phyloP scores from a whole-genome alignment of 2,329 filamentous ascomycete species.

The Fusarium tjaetaba region DNA sequence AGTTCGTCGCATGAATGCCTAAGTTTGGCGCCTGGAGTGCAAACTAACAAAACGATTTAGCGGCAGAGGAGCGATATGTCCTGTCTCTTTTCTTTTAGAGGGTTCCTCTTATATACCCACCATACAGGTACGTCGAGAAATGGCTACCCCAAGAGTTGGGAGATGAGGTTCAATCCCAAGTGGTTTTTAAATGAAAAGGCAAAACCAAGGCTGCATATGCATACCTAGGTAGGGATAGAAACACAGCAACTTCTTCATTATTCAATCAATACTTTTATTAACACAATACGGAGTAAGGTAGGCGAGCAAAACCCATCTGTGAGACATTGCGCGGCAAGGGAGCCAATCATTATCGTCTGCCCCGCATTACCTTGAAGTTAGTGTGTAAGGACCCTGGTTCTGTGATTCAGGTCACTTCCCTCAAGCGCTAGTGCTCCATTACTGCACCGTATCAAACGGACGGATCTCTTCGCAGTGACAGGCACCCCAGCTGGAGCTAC shows the following conservation, averaged over 20 bases:
- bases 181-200: not conserved
- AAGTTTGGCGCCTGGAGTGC: not conserved
- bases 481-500: not conserved
- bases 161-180: not conserved
- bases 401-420: not conserved
- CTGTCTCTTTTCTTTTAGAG: not conserved
- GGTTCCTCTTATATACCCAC: not conserved
- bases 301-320: not conserved
- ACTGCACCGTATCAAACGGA: not conserved
- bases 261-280: not conserved
- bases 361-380: not conserved
- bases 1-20: slow-evolving; percentile 53
- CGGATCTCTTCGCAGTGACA: not conserved
- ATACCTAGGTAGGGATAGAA: not conserved
- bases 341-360: not conserved
- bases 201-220: not conserved
- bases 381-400: not conserved
- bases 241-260: not conserved
- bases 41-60: not conserved
- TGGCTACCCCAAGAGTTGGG: too few species aligned
- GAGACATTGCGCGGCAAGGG: slow-evolving; percentile 17
- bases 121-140: not conserved
- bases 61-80: not conserved
- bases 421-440: not conserved
- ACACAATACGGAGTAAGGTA: not conserved